Base-by-base conservation (phyloP, 768 basidiomycete species). In the Pulveroboletus sp. region DNA sequence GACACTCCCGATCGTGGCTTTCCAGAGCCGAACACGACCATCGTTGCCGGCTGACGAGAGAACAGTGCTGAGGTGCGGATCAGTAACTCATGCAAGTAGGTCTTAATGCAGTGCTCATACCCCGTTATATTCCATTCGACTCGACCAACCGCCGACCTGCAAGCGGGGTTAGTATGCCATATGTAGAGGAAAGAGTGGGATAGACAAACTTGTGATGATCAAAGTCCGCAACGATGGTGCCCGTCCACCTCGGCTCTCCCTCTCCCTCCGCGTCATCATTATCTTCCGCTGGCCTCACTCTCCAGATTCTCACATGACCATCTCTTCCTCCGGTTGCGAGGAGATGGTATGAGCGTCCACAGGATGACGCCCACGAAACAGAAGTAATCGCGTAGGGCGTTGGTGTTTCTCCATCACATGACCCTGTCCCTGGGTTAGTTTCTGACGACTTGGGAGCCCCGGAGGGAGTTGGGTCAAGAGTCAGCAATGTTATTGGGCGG, bases 61-160 rank as follows among this genome's bases (percentile, higher is more conserved):
- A 7, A 93, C 76, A 5, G 92, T 93, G 17, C 91, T 91, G 50
- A 26, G 24, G 24, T 18, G n/a, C 28, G 15, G 27, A 32, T 53
- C 9, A 57, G 38, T 35, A 43, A 39, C 31, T 47, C 40, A 43
- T 38, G 10, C 35, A 52, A 18, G 14, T 14, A 24, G 35, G 17
- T 18, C 13, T 43, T 30, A n/a, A n/a, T 13, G 28, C 45, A 35
- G 21, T 33, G 31, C 28, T 35, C 53, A 59, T 68, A 89, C 86
- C 89, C 89, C 31, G 85, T 89, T 43, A 93, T 83, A 64, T 95
- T 95, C 92, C 95, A 97, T 64, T 94, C 93, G 0, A 99, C 93
- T 57, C 85, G 77, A 3, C 86, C 85, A 9, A 94, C 80, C 4
- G 84, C 77, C 0, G 86, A 83, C 55, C 87, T 88, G 52, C 18